phyloP scores from a whole-genome alignment of 2,329 filamentous ascomycete genomes.

The Blumeria graminis region DNA sequence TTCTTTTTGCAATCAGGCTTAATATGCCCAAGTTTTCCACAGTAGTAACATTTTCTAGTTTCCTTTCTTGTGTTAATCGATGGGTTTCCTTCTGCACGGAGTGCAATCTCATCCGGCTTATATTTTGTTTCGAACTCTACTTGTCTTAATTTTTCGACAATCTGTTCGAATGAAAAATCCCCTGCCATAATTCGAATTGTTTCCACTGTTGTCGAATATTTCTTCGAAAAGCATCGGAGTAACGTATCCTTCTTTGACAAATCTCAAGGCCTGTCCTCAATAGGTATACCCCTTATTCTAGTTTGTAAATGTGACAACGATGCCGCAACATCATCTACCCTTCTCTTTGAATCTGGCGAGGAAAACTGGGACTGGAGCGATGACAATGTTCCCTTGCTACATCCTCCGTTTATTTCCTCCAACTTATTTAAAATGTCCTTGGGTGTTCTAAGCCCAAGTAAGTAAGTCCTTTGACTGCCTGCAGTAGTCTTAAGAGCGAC shows the following conservation, averaged over 20 bases:
- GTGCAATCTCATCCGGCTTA: background rate
- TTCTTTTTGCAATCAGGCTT: slow-evolving; percentile 1
- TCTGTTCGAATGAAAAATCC: background rate
- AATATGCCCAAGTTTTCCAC: background rate
- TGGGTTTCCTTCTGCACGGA: background rate
- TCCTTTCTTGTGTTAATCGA: background rate
- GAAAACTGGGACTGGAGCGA: background rate
- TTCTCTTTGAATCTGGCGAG: background rate
- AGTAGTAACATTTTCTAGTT: background rate
- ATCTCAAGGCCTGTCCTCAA: background rate
- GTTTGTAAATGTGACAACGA: background rate
- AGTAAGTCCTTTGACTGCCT: background rate
- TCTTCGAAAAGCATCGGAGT: background rate
- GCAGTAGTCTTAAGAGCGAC: background rate
- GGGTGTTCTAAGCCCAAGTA: background rate
- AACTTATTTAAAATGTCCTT: background rate
- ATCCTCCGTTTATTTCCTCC: background rate
- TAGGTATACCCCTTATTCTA: background rate
- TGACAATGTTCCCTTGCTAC: background rate
- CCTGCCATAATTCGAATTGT: background rate
- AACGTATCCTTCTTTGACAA: background rate
- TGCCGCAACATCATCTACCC: background rate
- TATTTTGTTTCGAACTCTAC: background rate
- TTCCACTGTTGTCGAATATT: background rate
- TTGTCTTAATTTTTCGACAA: background rate